phyloP scores from a whole-genome alignment of 2,329 filamentous ascomycete species.

The Neobulgaria alba region DNA sequence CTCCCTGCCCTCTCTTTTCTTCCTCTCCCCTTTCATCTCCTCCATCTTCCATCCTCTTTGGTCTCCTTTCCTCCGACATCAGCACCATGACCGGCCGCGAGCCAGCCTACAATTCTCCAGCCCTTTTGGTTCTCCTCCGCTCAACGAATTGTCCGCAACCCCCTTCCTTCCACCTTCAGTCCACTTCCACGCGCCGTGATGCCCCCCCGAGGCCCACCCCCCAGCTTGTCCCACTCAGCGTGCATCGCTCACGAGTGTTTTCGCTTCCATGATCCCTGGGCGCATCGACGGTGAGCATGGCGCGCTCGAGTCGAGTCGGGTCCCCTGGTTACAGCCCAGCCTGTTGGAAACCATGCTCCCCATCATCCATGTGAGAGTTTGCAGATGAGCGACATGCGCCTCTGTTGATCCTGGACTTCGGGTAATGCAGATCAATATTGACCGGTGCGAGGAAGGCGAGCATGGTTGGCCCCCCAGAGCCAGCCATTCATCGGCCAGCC shows the following conservation, averaged over 20 bases:
- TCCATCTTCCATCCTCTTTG: neutral
- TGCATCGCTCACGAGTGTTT: conserved; percentile 14
- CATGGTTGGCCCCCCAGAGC: too few species aligned
- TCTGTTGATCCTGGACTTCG: conserved; percentile 24
- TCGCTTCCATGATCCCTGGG: conserved; percentile 22
- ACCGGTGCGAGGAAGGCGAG: conserved; percentile 17
- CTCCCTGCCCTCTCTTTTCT: neutral
- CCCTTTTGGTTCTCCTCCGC: neutral
- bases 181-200: neutral
- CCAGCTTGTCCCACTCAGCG: too few species aligned
- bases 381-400: conserved; percentile 25
- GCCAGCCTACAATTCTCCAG: too few species aligned
- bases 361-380: conserved; percentile 15
- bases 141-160: neutral
- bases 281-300: conserved; percentile 19
- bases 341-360: conserved; percentile 8
- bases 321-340: conserved; percentile 15
- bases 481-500: too few species aligned
- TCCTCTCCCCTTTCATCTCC: neutral
- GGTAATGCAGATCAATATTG: conserved; percentile 27
- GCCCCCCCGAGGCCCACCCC: neutral
- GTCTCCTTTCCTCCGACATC: too few species aligned
- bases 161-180: neutral
- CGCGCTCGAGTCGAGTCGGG: conserved; percentile 19
- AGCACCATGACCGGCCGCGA: too few species aligned